Evolutionary conservation across 495 filamentous ascomycete species (phyloP).

Genomic region (Penicillium alfredii): DNA sequence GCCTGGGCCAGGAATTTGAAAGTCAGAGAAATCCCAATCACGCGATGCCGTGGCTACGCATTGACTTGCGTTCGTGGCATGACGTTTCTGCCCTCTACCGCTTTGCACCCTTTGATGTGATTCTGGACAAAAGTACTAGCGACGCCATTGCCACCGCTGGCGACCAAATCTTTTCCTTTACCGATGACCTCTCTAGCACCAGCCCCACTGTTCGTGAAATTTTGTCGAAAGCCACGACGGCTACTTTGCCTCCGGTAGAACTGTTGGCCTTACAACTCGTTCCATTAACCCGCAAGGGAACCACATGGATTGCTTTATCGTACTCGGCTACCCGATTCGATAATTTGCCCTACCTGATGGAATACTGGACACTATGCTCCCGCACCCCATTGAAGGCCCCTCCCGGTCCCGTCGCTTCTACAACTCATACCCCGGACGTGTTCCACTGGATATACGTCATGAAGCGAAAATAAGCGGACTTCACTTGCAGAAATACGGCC

Average conservation of each 20-base stretch:
- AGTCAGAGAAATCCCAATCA: conserved; percentile 9
- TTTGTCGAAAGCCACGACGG: conserved; percentile 1
- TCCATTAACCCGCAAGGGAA: conserved; percentile 25
- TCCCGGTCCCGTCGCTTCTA: conserved; percentile 25
- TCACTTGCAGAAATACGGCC: neutral
- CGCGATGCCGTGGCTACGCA: conserved; percentile 34
- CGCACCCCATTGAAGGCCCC: conserved; percentile 37
- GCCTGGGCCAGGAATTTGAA: conserved; percentile 28
- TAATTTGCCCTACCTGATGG: conserved; percentile 12
- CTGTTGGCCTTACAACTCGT: conserved; percentile 33
- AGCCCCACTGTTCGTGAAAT: conserved; percentile 24
- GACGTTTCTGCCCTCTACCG: conserved; percentile 21
- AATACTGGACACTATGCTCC: conserved; percentile 30
- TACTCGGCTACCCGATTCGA: conserved; percentile 38
- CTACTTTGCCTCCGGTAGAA: conserved; percentile 31
- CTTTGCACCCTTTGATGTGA: conserved; percentile 33
- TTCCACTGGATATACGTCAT: conserved; percentile 42
- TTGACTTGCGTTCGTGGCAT: conserved; percentile 33
- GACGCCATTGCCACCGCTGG: conserved; percentile 36
- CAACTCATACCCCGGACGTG: conserved; percentile 30
- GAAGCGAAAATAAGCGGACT: conserved; percentile 19
- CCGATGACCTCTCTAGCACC: conserved; percentile 6
- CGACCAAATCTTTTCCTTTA: conserved; percentile 9
- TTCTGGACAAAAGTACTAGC: conserved; percentile 41
- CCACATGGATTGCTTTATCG: conserved; percentile 33